Evolutionary conservation across 257 asterid genomes (phyloP), one percentile per base, ranked within the genome.

Genomic region (Galeopsis tetrahit): DNA sequence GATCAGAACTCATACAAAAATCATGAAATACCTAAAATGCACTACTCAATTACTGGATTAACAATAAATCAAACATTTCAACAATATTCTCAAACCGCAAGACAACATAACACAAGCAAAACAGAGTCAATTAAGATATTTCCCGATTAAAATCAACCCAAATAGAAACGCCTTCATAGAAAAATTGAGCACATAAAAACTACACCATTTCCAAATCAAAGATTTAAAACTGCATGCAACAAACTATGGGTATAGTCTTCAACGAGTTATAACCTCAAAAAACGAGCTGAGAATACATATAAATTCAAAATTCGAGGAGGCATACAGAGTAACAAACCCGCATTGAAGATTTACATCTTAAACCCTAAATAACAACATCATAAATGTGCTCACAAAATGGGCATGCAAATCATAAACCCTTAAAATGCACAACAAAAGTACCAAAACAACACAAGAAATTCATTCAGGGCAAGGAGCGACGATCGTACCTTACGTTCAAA

Each of bases 321-420:
- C 43, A 74, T 2, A 52, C 32, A 36, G 40, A 10, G 63, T 34
- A 63, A 21, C 38, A 61, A 51, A 42, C 4, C 46, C 48, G 28
- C 82, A 44, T 10, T 11, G 14, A 11, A 35, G 51, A 76, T 59
- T 52, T 46, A 56, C 62, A 65, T 21, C 70, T 9, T 67, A 82
- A 71, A 83, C 80, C 89, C 87, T 82, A 75, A 70, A 59, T 66
- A 43, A 48, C 10, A 52, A 10, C 15, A 33, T 36, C 28, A 64
- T 15, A 62, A 57, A 70, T 44, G 52, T 3, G 61, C 10, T 28
- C 74, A 51, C 42, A 44, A 6, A 61, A 74, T n/a, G 62, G 55
- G 69, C 76, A 68, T 49, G 72, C 77, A 57, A 4, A 49, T 4
- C 55, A 11, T 58, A 36, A 75, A 38, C 80, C 72, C 38, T 4